phyloP scores from a whole-genome alignment of 139 green algal species.

The Chlamydomonas urium region DNA sequence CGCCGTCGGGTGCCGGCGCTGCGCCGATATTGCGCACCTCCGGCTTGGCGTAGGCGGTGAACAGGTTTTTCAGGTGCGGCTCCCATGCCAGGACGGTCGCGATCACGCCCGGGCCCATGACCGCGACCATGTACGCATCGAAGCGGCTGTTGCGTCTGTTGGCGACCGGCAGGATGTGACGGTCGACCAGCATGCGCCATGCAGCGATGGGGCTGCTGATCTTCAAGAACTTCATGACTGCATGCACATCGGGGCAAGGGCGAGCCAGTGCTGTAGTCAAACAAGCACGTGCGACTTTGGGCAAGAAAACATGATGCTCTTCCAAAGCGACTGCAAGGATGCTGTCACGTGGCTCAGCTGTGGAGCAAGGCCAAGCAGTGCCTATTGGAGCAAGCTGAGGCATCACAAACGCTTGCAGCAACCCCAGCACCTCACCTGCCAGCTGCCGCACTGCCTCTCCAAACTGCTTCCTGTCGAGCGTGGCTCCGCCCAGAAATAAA shows the following conservation, averaged over 20 bases:
- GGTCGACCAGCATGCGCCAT: slow-evolving; percentile 51
- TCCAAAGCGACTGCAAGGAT: no score
- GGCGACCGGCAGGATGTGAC: slow-evolving; percentile 44
- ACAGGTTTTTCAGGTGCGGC: slow-evolving; percentile 34
- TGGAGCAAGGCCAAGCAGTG: no score
- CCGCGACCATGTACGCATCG: slow-evolving; percentile 25
- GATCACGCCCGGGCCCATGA: slow-evolving; percentile 39
- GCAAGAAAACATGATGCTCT: no score
- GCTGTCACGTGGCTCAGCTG: no score
- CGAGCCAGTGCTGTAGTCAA: no score
- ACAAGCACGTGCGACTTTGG: no score
- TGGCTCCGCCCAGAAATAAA: no score
- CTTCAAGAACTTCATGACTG: slow-evolving; percentile 40
- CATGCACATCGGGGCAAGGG: slow-evolving; percentile 16
- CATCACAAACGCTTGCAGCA: no score
- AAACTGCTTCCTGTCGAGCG: slow-evolving; percentile 13
- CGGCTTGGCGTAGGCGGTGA: slow-evolving; percentile 7
- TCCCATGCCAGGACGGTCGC: slow-evolving; percentile 39
- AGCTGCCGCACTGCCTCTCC: slow-evolving; percentile 6
- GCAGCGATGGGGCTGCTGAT: slow-evolving; percentile 39
- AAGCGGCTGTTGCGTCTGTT: not conserved
- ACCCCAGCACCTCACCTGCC: slow-evolving; percentile 4
- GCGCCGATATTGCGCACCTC: no score
- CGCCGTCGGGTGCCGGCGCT: no score
- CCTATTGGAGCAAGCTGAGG: no score